These are phyloP conservation scores for Melanomma pulvis-pyrius DNA, from an alignment of 495 filamentous ascomycete species.

Conservation along the genomic window DNA sequence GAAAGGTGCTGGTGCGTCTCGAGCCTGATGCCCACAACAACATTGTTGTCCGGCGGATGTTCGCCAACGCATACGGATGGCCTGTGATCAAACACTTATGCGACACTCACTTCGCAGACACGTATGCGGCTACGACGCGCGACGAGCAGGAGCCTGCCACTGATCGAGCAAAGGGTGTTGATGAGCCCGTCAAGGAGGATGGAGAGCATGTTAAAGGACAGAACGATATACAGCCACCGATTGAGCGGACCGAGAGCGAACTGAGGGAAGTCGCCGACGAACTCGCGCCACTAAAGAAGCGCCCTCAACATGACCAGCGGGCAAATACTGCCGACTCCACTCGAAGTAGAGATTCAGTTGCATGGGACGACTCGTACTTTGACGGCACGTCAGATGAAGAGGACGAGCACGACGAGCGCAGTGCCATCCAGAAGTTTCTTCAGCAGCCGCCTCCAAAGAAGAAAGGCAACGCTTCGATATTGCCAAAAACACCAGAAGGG, in stretches of 20 bases:
- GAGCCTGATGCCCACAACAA: conserved; percentile 99
- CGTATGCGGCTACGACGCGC: conserved; percentile 57
- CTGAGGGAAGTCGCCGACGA: conserved; percentile 46
- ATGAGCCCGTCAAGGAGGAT: conserved; percentile 42
- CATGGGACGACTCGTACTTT: conserved; percentile 46
- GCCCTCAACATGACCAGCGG: not conserved
- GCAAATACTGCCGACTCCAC: conserved; percentile 8
- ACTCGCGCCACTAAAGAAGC: conserved; percentile 34
- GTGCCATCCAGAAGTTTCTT: conserved; percentile 38
- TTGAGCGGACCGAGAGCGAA: conserved; percentile 57
- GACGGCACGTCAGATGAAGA: conserved; percentile 42
- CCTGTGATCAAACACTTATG: conserved; percentile 91
- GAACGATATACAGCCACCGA: conserved; percentile 65
- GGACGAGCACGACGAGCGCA: conserved; percentile 41
- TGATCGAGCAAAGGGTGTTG: conserved; percentile 55
- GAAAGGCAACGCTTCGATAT: conserved; percentile 5
- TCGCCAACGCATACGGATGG: conserved; percentile 97
- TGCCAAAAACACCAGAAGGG: conserved; percentile 5
- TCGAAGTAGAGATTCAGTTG: conserved; percentile 33
- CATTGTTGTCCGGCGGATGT: conserved; percentile 92
- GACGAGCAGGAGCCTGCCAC: conserved; percentile 58
- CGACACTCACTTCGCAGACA: conserved; percentile 86
- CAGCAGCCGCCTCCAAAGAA: conserved; percentile 14
- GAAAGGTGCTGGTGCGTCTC: conserved; percentile 91
- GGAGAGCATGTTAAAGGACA: conserved; percentile 65